These are phyloP conservation scores for Chlorella sp. DNA, from an alignment of 139 green algal species.

Conservation along the genomic window DNA sequence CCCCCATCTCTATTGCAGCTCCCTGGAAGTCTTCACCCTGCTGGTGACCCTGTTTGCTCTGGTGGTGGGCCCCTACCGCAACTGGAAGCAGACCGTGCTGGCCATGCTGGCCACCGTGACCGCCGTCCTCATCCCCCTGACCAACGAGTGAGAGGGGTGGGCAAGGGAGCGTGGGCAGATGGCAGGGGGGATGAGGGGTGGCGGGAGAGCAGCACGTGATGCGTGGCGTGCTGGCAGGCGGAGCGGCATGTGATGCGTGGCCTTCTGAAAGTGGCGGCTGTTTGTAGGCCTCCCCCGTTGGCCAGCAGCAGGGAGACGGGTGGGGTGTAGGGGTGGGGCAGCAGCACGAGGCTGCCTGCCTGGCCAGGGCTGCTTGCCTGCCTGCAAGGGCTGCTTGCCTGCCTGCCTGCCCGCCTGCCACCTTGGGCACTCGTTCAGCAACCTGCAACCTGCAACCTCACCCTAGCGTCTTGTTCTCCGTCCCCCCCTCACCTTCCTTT, in stretches of 20 bases:
- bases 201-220: background rate
- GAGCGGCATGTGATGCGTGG: background rate
- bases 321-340: too few species aligned
- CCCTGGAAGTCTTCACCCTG: background rate
- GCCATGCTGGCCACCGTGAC: background rate
- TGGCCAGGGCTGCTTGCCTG: too few species aligned
- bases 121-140: background rate
- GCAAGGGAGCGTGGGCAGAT: background rate
- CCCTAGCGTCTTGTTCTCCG: too few species aligned
- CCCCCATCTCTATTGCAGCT: too few species aligned
- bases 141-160: background rate
- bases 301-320: background rate
- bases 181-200: background rate
- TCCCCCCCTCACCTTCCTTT: background rate
- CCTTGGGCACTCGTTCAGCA: too few species aligned
- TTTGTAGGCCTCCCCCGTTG: background rate
- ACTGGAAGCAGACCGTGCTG: background rate
- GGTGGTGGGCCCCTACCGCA: background rate
- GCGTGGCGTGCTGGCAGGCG: too few species aligned
- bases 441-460: background rate
- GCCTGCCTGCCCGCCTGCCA: too few species aligned
- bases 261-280: background rate
- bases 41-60: conserved; percentile 8
- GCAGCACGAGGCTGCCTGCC: too few species aligned
- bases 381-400: too few species aligned